Evolutionary conservation across 176 grass and related monocot genomes (phyloP), one percentile per base, ranked within the genome.

Genomic region (Alloteropsis semialata): DNA sequence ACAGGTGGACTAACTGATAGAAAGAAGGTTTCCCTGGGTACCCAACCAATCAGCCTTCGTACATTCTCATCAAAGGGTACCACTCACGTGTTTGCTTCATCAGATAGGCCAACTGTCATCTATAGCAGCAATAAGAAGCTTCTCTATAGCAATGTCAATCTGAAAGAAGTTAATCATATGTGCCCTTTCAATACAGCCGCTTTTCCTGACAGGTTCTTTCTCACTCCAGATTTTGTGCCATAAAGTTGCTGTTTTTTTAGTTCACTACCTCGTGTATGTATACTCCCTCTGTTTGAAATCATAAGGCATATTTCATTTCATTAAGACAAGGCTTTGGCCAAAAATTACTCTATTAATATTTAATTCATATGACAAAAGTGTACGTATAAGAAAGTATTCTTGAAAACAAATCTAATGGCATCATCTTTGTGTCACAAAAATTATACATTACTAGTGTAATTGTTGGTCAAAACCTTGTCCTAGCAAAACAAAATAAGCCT

Each of bases 121-220:
- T 98, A 98, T 49, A 95, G 95, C 84, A 98, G 95, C 84, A 98
- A 98, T 37, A 98, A 98, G 84, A 98, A 98, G 84, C 76, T 95
- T 22, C 90, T 98, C 43, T 98, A 98, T 79, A 98, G 92, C 80
- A 98, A 98, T 93, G 92, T 98, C 38, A 98, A 95, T 91, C 80
- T 95, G 65, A 95, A 98, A 87, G 95, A 98, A 89, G 95, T 98
- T 72, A 93, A 91, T 55, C 95, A 98, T 60, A 98, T 98, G 88
- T 98, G 95, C 57, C 95, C 90, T 81, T 98, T 98, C 61, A 94
- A 98, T 80, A 92, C 95, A 50, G 92, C 95, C 62, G 92, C 90
- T 78, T 94, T 98, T 81, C 90, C 95, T 24, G 95, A 98, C 84
- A 98, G 95, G 95, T 98, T 94, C 44, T 65, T 59, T 62, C 34